Conservation (phyloP, 208 protist genomes). For the Blastocrithidia nonstop region DNA sequence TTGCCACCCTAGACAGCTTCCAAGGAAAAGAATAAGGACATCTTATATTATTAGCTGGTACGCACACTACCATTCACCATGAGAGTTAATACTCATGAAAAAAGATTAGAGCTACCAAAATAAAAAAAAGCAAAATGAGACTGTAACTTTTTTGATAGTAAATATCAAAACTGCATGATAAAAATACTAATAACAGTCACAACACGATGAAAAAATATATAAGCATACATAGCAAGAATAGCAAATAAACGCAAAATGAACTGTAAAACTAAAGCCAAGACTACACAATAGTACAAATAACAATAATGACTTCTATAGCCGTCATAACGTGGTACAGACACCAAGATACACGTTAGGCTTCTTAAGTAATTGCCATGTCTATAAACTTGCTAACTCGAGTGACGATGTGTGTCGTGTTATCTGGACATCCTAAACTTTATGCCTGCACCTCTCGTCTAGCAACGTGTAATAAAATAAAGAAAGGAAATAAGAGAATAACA, state of each 20-base stretch:
- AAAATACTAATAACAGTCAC: too few species aligned
- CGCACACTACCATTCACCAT: slow-evolving; percentile 21
- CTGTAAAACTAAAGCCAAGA: slow-evolving; percentile 12
- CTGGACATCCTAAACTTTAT: slow-evolving; percentile 26
- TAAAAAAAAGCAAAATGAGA: not conserved
- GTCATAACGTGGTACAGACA: slow-evolving; percentile 6
- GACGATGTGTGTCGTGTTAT: slow-evolving; percentile 70
- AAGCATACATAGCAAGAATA: too few species aligned
- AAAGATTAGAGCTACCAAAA: slow-evolving; percentile 9
- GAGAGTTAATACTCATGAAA: slow-evolving; percentile 5
- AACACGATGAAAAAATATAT: too few species aligned
- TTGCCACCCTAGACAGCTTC: slow-evolving; percentile 87
- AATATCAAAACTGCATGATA: too few species aligned
- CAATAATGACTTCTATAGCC: too few species aligned
- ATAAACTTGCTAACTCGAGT: slow-evolving; percentile 90
- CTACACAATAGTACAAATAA: not conserved
- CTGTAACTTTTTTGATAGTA: too few species aligned
- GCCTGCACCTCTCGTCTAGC: slow-evolving; percentile 1
- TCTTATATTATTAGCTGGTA: slow-evolving; percentile 84
- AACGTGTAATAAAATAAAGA: too few species aligned
- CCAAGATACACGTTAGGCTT: slow-evolving; percentile 60
- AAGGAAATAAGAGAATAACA: too few species aligned
- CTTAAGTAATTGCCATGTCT: slow-evolving; percentile 66
- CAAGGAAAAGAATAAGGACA: slow-evolving; percentile 89
- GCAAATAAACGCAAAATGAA: slow-evolving; percentile 12